A percentile compares a stretch with the other conserved stretches of the same genome.
phyloP scores from a whole-genome alignment of 495 filamentous ascomycete species.

The Letharia lupina region DNA sequence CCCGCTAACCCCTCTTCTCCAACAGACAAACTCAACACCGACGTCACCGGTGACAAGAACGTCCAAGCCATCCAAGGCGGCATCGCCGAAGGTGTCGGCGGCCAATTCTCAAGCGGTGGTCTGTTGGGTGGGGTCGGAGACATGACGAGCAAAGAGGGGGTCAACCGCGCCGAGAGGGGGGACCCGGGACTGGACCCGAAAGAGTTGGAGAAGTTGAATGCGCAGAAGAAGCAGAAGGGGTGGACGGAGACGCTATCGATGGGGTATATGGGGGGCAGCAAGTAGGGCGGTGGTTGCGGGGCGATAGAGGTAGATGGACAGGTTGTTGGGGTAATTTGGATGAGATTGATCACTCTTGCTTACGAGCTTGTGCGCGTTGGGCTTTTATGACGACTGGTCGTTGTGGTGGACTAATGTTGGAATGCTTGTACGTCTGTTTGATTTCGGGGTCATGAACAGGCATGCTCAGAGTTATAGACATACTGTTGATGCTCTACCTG shows the following conservation, averaged over 20 bases:
- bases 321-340: background rate
- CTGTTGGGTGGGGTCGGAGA: constrained; percentile 49
- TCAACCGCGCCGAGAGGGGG: constrained; percentile 49
- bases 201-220: constrained; percentile 26
- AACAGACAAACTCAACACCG: constrained; percentile 52
- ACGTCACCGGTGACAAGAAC: constrained; percentile 49
- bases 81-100: constrained; percentile 44
- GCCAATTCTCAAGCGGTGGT: constrained; percentile 50
- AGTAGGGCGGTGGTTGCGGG: background rate
- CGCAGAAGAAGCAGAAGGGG: constrained; percentile 18
- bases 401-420: background rate
- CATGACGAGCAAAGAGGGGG: constrained; percentile 43
- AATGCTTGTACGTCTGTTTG: background rate
- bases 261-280: constrained; percentile 17
- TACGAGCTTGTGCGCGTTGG: background rate
- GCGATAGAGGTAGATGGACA: background rate
- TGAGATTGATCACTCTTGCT: background rate
- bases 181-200: constrained; percentile 39
- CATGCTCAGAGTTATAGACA: background rate
- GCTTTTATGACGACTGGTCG: background rate
- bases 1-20: background rate
- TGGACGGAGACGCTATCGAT: constrained; percentile 21
- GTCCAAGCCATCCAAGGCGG: constrained; percentile 52
- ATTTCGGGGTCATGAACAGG: background rate
- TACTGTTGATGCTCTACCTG: background rate